A percentile compares a stretch with the other conserved stretches of the same genome.
Evolutionary conservation across 768 basidiomycete genomes (phyloP).

Genomic region (Suillus discolor): DNA sequence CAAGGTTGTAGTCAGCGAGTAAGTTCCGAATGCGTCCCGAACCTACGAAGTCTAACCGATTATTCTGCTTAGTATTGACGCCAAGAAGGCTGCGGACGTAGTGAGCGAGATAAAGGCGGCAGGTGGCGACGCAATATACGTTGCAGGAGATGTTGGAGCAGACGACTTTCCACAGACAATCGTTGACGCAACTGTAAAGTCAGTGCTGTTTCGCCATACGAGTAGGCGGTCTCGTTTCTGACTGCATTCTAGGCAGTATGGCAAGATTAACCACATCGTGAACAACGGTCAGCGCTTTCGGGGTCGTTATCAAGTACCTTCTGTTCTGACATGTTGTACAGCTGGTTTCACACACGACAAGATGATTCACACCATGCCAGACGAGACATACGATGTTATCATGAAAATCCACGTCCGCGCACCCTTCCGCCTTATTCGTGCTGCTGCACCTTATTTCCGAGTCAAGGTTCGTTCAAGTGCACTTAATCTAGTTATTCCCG

Average conservation of each 20-base stretch:
- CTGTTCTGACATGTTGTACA: slow-evolving; percentile 20
- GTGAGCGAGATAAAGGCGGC: slow-evolving; percentile 70
- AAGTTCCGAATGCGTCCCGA: slow-evolving; percentile 18
- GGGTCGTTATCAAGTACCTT: neutral
- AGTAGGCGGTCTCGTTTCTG: neutral
- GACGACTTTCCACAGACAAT: slow-evolving; percentile 83
- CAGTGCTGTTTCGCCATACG: slow-evolving; percentile 30
- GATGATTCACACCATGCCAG: slow-evolving; percentile 87
- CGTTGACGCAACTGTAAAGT: slow-evolving; percentile 76
- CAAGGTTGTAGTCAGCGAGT: slow-evolving; percentile 87
- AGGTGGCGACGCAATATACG: slow-evolving; percentile 74
- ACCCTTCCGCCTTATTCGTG: slow-evolving; percentile 82
- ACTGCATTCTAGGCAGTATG: slow-evolving; percentile 51
- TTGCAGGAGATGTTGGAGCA: slow-evolving; percentile 80
- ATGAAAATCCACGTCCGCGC: slow-evolving; percentile 84
- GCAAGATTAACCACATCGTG: slow-evolving; percentile 85
- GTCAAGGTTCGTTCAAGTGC: slow-evolving; percentile 50
- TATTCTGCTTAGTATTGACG: slow-evolving; percentile 61
- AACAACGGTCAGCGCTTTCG: slow-evolving; percentile 62
- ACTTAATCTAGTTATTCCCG: neutral
- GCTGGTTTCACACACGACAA: slow-evolving; percentile 83
- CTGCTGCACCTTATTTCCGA: slow-evolving; percentile 85
- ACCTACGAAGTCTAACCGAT: slow-evolving; percentile 4
- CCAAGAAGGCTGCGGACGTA: slow-evolving; percentile 63
- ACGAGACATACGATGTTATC: slow-evolving; percentile 82